These are phyloP conservation scores for Aspergillus fructus DNA, from an alignment of 2,329 filamentous ascomycete genomes.

Conservation along the genomic window DNA sequence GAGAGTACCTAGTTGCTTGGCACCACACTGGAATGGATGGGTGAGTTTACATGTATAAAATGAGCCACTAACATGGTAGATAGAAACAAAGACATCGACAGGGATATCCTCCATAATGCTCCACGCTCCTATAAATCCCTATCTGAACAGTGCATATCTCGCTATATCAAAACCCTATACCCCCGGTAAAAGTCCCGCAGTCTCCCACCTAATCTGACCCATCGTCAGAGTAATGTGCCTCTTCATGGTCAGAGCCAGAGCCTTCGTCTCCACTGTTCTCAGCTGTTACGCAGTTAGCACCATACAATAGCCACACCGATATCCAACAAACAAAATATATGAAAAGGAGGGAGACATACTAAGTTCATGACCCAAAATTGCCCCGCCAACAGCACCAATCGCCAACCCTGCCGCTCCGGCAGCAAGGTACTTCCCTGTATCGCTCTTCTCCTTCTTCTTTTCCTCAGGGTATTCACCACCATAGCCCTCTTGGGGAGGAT, in stretches of 20 bases:
- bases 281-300: slow-evolving; percentile 7
- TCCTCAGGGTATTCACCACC: slow-evolving; percentile 15
- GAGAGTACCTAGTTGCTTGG: no score
- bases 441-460: slow-evolving; percentile 43
- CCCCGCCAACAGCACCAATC: slow-evolving; percentile 57
- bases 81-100: no score
- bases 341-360: slow-evolving; percentile 44
- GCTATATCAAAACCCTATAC: no score
- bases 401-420: slow-evolving; percentile 60
- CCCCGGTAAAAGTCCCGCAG: no score
- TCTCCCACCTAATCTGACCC: neutral
- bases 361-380: slow-evolving; percentile 55
- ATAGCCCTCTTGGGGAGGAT: neutral
- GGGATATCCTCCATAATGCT: no score
- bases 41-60: no score
- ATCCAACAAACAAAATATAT: neutral
- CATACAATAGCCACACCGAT: neutral
- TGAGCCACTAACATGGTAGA: no score
- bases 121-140: no score
- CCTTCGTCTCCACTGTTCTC: slow-evolving; percentile 4
- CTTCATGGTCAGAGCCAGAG: slow-evolving; percentile 1
- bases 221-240: neutral
- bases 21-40: no score
- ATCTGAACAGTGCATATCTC: no score
- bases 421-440: slow-evolving; percentile 53